Conservation (phyloP, 805 yeast genomes). For the Debaryomyces castellii region DNA sequence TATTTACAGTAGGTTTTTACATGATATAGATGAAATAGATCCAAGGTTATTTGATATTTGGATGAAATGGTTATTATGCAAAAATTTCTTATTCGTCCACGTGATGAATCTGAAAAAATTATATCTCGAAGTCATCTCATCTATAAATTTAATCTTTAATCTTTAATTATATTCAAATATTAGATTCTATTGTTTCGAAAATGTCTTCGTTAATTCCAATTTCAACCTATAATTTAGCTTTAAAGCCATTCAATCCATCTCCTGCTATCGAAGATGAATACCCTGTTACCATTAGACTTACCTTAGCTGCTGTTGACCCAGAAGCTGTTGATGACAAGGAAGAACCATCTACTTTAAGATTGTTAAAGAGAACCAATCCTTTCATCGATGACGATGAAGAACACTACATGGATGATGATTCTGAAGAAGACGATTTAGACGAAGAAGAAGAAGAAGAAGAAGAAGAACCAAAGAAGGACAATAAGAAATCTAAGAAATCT, state of each 20-base stretch:
- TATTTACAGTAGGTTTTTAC: not conserved
- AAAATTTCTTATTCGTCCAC: not conserved
- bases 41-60: not conserved
- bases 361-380: conserved; percentile 66
- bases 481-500: conserved; percentile 23
- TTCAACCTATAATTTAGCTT: conserved; percentile 81
- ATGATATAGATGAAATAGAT: not conserved
- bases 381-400: conserved; percentile 43
- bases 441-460: conserved; percentile 47
- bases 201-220: conserved; percentile 81
- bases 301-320: conserved; percentile 95
- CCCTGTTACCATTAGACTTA: conserved; percentile 87
- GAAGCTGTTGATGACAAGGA: conserved; percentile 76
- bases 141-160: not conserved
- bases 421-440: conserved; percentile 45
- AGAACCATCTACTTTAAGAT: conserved; percentile 86
- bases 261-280: conserved; percentile 84
- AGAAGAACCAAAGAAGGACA: conserved; percentile 30
- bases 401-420: conserved; percentile 42
- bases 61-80: no score
- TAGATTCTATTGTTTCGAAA: not conserved
- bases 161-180: not conserved
- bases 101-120: not conserved
- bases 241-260: conserved; percentile 83
- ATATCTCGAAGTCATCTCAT: not conserved